phyloP scores from a whole-genome alignment of 306 rosid species.

The Lagenaria siceraria region DNA sequence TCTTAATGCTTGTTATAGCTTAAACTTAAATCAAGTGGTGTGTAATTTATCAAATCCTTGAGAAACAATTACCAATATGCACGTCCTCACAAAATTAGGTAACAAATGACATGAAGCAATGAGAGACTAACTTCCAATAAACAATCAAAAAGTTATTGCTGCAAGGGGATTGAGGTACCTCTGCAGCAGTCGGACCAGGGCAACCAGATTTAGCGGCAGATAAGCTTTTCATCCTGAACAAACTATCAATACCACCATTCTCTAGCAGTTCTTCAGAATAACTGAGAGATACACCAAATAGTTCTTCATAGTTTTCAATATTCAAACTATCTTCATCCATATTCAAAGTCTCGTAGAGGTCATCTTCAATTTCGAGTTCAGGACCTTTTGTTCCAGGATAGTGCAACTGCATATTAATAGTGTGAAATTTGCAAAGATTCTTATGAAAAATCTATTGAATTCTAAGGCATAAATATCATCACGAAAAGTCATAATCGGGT shows the following conservation, averaged over 20 bases:
- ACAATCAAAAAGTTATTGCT: background rate
- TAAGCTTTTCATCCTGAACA: slow-evolving; percentile 51
- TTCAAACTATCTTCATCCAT: slow-evolving; percentile 57
- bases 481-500: background rate
- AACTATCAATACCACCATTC: slow-evolving; percentile 90
- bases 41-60: background rate
- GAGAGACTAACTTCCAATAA: background rate
- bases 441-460: background rate
- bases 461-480: background rate
- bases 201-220: slow-evolving; percentile 53
- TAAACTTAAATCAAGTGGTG: background rate
- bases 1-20: background rate
- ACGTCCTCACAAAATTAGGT: background rate
- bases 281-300: slow-evolving; percentile 67
- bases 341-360: slow-evolving; percentile 30
- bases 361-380: slow-evolving; percentile 9
- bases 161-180: slow-evolving; percentile 36
- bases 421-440: slow-evolving; percentile 10
- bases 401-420: slow-evolving; percentile 41
- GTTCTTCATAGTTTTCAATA: slow-evolving; percentile 83
- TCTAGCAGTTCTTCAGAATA: slow-evolving; percentile 78
- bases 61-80: background rate
- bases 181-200: slow-evolving; percentile 55
- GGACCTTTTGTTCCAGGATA: slow-evolving; percentile 38
- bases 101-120: background rate